Percentiles rank a stretch among this genome's conserved stretches.
phyloP scores from a whole-genome alignment of 805 yeast species.

The Ogataea trehalophila region DNA sequence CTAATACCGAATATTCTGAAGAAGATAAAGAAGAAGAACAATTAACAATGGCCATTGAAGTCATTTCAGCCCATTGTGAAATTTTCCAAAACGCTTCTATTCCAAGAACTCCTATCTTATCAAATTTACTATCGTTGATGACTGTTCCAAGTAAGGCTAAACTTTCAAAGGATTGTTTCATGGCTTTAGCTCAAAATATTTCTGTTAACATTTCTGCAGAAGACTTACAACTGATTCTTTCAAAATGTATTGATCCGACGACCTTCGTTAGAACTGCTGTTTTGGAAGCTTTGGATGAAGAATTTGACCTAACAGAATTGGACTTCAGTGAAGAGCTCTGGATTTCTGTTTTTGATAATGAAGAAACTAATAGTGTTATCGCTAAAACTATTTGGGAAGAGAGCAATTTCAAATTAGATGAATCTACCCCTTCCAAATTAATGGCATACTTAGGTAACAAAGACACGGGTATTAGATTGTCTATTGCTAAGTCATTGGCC shows the following conservation, averaged over 20 bases:
- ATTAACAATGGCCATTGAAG: slow-evolving; percentile 68
- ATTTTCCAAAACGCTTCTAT: slow-evolving; percentile 59
- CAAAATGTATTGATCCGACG: slow-evolving; percentile 54
- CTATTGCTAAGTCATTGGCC: slow-evolving; percentile 67
- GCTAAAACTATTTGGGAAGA: slow-evolving; percentile 88
- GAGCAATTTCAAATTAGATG: slow-evolving; percentile 46
- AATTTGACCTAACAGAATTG: slow-evolving; percentile 54
- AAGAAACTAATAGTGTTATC: slow-evolving; percentile 50
- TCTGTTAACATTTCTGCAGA: slow-evolving; percentile 51
- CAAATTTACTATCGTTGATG: slow-evolving; percentile 61
- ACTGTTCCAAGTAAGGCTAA: slow-evolving; percentile 74
- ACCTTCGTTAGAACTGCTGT: slow-evolving; percentile 72
- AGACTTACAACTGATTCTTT: slow-evolving; percentile 58
- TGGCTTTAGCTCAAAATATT: slow-evolving; percentile 71
- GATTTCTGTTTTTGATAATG: slow-evolving; percentile 74
- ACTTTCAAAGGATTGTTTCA: slow-evolving; percentile 75
- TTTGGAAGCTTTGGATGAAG: slow-evolving; percentile 81
- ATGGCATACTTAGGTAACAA: slow-evolving; percentile 44
- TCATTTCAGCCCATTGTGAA: slow-evolving; percentile 64
- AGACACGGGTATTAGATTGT: slow-evolving; percentile 65
- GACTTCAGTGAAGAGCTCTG: slow-evolving; percentile 53
- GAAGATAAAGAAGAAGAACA: slow-evolving; percentile 91
- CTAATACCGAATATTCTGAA: slow-evolving; percentile 66
- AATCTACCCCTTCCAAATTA: slow-evolving; percentile 42
- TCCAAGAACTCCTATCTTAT: slow-evolving; percentile 64